These are phyloP conservation scores for Leccinum truebloodii DNA, from an alignment of 768 basidiomycete species.

Conservation along the genomic window DNA sequence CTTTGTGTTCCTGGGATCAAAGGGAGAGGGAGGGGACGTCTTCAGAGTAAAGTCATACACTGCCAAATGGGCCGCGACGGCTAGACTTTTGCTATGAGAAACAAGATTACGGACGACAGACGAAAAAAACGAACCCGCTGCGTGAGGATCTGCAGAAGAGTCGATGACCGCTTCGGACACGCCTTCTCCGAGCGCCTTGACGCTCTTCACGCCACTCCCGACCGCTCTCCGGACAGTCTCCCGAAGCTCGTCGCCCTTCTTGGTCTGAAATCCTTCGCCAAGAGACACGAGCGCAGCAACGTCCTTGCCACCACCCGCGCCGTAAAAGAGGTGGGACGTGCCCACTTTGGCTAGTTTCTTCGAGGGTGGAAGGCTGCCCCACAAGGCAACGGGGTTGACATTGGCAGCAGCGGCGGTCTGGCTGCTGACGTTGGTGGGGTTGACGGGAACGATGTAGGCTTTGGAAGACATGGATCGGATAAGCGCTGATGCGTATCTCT, in stretches of 20 bases:
- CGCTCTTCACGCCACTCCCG: slow-evolving; percentile 69
- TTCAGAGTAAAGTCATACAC: slow-evolving; percentile 78
- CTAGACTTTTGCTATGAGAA: slow-evolving; percentile 35
- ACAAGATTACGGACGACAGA: background rate
- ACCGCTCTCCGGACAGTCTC: slow-evolving; percentile 72
- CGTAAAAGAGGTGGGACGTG: slow-evolving; percentile 65
- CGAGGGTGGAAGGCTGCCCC: slow-evolving; percentile 49
- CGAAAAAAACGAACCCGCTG: slow-evolving; percentile 53
- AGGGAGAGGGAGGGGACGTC: slow-evolving; percentile 64
- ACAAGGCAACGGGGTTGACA: slow-evolving; percentile 51
- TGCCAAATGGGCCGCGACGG: slow-evolving; percentile 78
- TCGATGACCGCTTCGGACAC: slow-evolving; percentile 65
- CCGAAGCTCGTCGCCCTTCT: slow-evolving; percentile 47
- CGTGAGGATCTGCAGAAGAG: slow-evolving; percentile 68
- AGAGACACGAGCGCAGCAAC: slow-evolving; percentile 60
- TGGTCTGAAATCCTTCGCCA: slow-evolving; percentile 52
- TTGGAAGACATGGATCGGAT: slow-evolving; percentile 50
- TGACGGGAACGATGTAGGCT: slow-evolving; percentile 59
- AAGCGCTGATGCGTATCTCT: slow-evolving; percentile 24
- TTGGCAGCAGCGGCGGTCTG: slow-evolving; percentile 33
- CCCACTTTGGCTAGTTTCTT: slow-evolving; percentile 60
- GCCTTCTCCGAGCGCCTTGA: slow-evolving; percentile 60
- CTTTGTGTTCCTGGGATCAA: slow-evolving; percentile 60
- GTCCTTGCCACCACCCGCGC: slow-evolving; percentile 40
- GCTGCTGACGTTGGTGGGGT: slow-evolving; percentile 40